A percentile compares a stretch with the other conserved stretches of the same genome.
Evolutionary conservation across 495 filamentous ascomycete genomes (phyloP).

Genomic region (Achaetomiella virescens): DNA sequence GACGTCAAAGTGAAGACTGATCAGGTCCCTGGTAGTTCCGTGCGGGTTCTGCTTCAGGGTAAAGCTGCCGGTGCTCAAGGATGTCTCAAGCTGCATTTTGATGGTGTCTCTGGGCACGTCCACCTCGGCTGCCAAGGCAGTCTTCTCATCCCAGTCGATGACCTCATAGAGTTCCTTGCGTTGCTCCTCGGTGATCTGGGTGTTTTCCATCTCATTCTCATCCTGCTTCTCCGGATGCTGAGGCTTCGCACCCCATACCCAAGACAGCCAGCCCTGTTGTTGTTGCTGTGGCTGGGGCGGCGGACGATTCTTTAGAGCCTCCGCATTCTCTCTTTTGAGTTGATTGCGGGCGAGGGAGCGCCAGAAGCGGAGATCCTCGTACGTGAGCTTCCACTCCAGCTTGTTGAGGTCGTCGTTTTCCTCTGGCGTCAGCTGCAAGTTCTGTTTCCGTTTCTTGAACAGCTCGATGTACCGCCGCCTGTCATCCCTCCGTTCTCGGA

Average conservation of each 20-base stretch:
- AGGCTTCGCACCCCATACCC: constrained; percentile 78
- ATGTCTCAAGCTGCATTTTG: constrained; percentile 85
- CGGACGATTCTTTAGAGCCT: constrained; percentile 50
- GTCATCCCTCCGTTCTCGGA: constrained; percentile 85
- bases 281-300: constrained; percentile 42
- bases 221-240: constrained; percentile 48
- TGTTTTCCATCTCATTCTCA: constrained; percentile 60
- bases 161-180: constrained; percentile 94
- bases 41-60: constrained; percentile 86
- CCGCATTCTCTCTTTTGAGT: constrained; percentile 87
- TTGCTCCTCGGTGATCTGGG: constrained; percentile 87
- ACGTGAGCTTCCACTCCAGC: constrained; percentile 81
- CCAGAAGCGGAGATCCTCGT: constrained; percentile 97
- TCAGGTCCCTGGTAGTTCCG: constrained; percentile 65
- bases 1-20: constrained; percentile 87
- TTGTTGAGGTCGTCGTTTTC: constrained; percentile 67
- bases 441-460: constrained; percentile 87
- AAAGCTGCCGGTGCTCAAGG: constrained; percentile 86
- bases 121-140: constrained; percentile 74
- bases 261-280: constrained; percentile 76
- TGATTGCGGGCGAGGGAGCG: constrained; percentile 89
- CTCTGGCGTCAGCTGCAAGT: constrained; percentile 59
- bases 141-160: constrained; percentile 98
- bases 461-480: constrained; percentile 81
- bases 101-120: constrained; percentile 85